Conservation (phyloP, 2,329 filamentous ascomycete species). For the Fusarium sp. region DNA sequence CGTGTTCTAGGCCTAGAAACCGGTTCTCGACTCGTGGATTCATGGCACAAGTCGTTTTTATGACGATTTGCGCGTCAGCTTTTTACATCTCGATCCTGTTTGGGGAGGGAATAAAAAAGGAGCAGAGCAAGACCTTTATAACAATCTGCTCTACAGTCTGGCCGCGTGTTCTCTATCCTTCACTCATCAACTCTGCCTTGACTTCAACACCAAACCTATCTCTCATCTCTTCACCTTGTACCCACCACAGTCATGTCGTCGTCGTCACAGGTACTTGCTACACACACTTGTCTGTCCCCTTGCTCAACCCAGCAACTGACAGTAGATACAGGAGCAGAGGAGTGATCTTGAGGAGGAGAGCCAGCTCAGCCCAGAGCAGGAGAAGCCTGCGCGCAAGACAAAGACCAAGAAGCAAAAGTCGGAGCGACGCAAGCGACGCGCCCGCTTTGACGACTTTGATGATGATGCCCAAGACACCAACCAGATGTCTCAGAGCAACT, state of each 20-base stretch:
- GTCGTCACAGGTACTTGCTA: conserved; percentile 3
- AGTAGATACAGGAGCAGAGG: conserved; percentile 14
- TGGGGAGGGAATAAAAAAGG: conserved; percentile 2
- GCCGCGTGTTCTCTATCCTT: conserved; percentile 27
- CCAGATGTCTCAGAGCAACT: conserved; percentile 30
- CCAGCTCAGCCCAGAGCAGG: conserved; percentile 21
- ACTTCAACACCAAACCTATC: background rate
- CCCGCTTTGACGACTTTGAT: conserved; percentile 32
- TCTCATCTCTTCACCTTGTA: background rate
- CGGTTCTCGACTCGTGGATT: conserved; percentile 13
- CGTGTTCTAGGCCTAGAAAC: conserved; percentile 8
- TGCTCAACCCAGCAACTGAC: too few relatives aligned
- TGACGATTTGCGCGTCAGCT: conserved; percentile 32
- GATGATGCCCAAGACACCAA: conserved; percentile 25
- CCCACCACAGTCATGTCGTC: conserved; percentile 24
- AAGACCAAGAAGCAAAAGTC: conserved; percentile 37
- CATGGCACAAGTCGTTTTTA: conserved; percentile 30
- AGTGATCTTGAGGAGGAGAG: conserved; percentile 31
- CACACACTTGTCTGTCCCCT: background rate
- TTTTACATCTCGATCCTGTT: conserved; percentile 25
- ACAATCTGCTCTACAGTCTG: conserved; percentile 2
- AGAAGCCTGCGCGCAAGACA: conserved; percentile 31
- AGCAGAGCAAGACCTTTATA: conserved; percentile 14
- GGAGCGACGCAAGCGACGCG: conserved; percentile 31
- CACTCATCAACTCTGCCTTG: conserved; percentile 17